Evolutionary conservation across 2,329 filamentous ascomycete genomes (phyloP).

Genomic region (Esteya vermicola): DNA sequence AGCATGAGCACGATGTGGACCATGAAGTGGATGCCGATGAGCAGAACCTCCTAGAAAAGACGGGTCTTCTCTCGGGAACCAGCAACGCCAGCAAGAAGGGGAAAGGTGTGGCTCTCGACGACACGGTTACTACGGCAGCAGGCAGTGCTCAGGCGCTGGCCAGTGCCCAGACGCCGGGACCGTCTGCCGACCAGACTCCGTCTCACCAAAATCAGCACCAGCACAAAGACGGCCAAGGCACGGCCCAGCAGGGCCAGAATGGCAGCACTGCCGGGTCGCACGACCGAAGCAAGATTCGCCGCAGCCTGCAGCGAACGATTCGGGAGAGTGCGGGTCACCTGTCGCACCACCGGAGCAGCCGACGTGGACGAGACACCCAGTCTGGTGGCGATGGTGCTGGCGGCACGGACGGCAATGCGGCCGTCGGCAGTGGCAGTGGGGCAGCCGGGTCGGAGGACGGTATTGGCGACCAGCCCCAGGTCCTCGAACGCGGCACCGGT

Average conservation of each 20-base stretch:
- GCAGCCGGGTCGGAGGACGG: conserved; percentile 43
- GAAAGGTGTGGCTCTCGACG: conserved; percentile 23
- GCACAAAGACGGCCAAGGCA: not conserved
- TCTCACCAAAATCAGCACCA: conserved; percentile 1
- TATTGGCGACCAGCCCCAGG: conserved; percentile 37
- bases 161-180: not conserved
- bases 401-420: no score
- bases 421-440: conserved; percentile 58
- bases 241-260: conserved; percentile 15
- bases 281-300: conserved; percentile 57
- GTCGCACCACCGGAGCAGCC: conserved; percentile 52
- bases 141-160: no score
- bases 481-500: conserved; percentile 63
- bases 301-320: conserved; percentile 79
- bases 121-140: not conserved
- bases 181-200: not conserved
- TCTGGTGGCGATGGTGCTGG: no score
- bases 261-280: conserved; percentile 15
- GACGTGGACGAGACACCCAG: no score
- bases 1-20: conserved; percentile 12
- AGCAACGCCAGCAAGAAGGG: conserved; percentile 1
- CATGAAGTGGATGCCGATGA: conserved; percentile 54
- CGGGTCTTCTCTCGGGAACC: conserved; percentile 55
- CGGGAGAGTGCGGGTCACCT: conserved; percentile 61
- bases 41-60: conserved; percentile 51